phyloP scores from a whole-genome alignment of 1,284 basidiomycete genomes.

The Moesziomyces sp. region DNA sequence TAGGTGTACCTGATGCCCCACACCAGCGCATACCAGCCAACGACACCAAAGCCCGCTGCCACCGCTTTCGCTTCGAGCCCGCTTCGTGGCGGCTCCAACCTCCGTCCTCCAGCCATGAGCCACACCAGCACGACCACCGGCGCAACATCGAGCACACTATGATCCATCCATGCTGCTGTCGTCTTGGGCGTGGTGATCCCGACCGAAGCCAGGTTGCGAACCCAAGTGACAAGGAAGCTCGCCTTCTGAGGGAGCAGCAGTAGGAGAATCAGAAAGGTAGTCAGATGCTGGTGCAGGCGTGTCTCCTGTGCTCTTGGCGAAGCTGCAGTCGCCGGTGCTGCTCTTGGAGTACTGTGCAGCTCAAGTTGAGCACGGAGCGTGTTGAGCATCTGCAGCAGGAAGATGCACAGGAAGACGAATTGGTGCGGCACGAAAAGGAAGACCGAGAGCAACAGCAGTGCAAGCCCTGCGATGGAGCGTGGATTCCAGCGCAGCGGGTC shows the following conservation, averaged over 20 bases:
- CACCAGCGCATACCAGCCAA: constrained; percentile 37
- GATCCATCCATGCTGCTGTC: constrained; percentile 70
- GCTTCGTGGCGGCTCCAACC: constrained; percentile 30
- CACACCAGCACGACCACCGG: constrained; percentile 75
- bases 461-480: constrained; percentile 72
- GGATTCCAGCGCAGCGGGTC: constrained; percentile 32
- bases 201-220: constrained; percentile 74
- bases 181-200: constrained; percentile 64
- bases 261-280: constrained; percentile 79
- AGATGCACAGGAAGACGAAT: constrained; percentile 84
- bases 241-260: constrained; percentile 83
- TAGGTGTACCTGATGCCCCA: constrained; percentile 54
- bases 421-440: constrained; percentile 86
- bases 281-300: constrained; percentile 71
- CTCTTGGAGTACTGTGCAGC: constrained; percentile 4
- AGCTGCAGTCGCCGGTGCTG: no score
- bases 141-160: constrained; percentile 76
- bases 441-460: constrained; percentile 75
- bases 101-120: constrained; percentile 45
- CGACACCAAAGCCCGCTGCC: constrained; percentile 21
- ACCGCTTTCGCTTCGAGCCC: constrained; percentile 19
- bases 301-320: constrained; percentile 19
- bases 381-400: constrained; percentile 76
- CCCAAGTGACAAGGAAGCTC: constrained; percentile 88
- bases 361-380: constrained; percentile 58